Evolutionary conservation across 208 protist genomes (phyloP), one percentile per base, ranked within the genome.

Genomic region (Crithidia expoeki): DNA sequence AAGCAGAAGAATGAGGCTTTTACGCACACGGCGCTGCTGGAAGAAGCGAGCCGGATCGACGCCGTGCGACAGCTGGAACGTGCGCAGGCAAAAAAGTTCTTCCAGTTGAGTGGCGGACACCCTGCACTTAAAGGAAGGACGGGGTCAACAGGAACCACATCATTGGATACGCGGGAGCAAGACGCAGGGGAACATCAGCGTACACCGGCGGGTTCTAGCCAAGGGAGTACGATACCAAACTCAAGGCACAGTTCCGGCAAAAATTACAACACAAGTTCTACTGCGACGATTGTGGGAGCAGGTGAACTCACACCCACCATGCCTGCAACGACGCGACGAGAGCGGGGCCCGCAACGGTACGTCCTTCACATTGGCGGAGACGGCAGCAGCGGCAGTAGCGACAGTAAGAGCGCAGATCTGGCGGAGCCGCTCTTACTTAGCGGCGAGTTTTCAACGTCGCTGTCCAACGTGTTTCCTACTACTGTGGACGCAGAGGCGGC

Each of bases 11-110:
- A 86, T 25, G 67, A 66, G 16, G 62, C 65, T 0, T 64, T 79
- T 25, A 91, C 85, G 81, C 49, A 84, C 11, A 64, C 33, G 49
- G 85, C 87, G 5, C 75, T 94, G 17, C 36, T 75, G 67, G 55
- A 78, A 61, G 92, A 96, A 65, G 60, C 80, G 25, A 57, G 34
- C 46, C 86, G 92, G 0, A 28, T 96, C 17, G 67, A 79, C 14
- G 84, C 76, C 21, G 81, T 66, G 23, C 83, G 81, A 27, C 63
- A 68, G 52, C 53, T 84, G 58, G 84, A 88, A 63, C 61, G 68
- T 21, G 55, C 76, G 12, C 74, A 83, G 62, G 88, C 88, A 28
- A 72, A 60, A 23, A 66, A 46, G 10, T 76, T 81, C 40, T 94
- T 84, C 55, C 57, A 62, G 30, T 42, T 74, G 30, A 64, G 57